These are phyloP conservation scores for Fusarium cyanostomum DNA, from an alignment of 2,329 filamentous ascomycete species.

Conservation along the genomic window DNA sequence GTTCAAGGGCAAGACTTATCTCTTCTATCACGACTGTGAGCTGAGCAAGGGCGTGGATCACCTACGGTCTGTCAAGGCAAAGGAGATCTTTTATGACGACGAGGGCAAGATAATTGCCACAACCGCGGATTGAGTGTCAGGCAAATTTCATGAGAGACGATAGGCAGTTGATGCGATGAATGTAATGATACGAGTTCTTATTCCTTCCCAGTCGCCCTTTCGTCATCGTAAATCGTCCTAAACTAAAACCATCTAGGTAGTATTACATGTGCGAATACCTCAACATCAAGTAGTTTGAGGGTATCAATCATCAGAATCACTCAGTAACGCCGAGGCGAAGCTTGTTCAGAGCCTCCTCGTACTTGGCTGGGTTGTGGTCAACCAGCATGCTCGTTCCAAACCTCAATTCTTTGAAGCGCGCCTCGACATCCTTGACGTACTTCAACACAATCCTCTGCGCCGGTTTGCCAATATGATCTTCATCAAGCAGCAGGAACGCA, in stretches of 20 bases:
- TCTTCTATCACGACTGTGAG: constrained; percentile 81
- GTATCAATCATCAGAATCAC: constrained; percentile 17
- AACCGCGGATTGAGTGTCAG: constrained; percentile 39
- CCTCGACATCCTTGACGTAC: constrained; percentile 76
- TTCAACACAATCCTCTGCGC: constrained; percentile 75
- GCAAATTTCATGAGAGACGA: neutral
- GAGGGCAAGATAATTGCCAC: constrained; percentile 67
- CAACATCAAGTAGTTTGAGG: neutral
- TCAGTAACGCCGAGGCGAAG: constrained; percentile 61
- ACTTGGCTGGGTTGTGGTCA: constrained; percentile 79
- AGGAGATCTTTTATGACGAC: constrained; percentile 77
- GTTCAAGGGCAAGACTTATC: constrained; percentile 75
- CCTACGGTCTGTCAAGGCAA: constrained; percentile 76
- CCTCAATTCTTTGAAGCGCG: constrained; percentile 72
- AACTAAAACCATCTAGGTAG: neutral
- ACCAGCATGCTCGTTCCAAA: constrained; percentile 79
- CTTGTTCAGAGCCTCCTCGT: constrained; percentile 74
- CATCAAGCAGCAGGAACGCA: constrained; percentile 62
- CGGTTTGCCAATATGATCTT: constrained; percentile 67
- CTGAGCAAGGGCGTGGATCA: constrained; percentile 75
- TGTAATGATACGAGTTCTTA: neutral
- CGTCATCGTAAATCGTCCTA: neutral
- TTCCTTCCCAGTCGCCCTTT: neutral
- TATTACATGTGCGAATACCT: constrained; percentile 1
- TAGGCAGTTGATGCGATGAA: neutral